A percentile compares a stretch with the other conserved stretches of the same genome.
Conservation (phyloP, 2,329 filamentous ascomycete genomes). For the Colletotrichum magnum region DNA sequence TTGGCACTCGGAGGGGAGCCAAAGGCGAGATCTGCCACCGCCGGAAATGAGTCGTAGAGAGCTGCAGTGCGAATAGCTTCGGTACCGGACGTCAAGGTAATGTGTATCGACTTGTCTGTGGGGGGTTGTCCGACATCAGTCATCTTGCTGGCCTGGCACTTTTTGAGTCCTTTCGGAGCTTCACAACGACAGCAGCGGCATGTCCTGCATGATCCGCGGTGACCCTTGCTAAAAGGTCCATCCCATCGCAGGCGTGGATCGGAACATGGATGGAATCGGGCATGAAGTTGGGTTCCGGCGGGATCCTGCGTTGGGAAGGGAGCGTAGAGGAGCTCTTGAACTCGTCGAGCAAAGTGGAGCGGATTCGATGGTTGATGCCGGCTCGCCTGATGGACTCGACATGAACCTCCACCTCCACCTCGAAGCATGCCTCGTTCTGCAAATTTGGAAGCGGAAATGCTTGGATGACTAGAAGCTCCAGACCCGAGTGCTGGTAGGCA, state of each 20-base stretch:
- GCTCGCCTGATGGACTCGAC: conserved; percentile 11
- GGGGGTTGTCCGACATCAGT: no score
- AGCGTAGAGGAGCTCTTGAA: conserved; percentile 1
- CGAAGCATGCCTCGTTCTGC: not conserved
- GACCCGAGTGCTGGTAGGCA: not conserved
- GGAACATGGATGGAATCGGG: conserved; percentile 18
- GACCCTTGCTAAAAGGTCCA: conserved; percentile 24
- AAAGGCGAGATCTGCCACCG: not conserved
- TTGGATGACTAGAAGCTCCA: conserved; percentile 6
- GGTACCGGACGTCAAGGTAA: conserved; percentile 6
- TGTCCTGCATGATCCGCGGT: conserved; percentile 24
- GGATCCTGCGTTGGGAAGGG: not conserved
- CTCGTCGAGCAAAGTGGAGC: conserved; percentile 32
- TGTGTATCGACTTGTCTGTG: conserved; percentile 7
- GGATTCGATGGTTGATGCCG: conserved; percentile 31
- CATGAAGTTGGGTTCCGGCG: conserved; percentile 30
- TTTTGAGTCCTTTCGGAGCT: not conserved
- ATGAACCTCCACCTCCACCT: not conserved
- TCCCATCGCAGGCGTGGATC: conserved; percentile 9
- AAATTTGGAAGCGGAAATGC: not conserved
- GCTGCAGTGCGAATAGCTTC: not conserved
- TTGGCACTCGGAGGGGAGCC: not conserved
- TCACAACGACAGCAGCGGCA: not conserved
- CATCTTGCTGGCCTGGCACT: no score
- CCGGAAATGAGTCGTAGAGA: conserved; percentile 9